Evolutionary conservation across 108 stramenopile species (phyloP).

Genomic region (Nitzschia sp.): DNA sequence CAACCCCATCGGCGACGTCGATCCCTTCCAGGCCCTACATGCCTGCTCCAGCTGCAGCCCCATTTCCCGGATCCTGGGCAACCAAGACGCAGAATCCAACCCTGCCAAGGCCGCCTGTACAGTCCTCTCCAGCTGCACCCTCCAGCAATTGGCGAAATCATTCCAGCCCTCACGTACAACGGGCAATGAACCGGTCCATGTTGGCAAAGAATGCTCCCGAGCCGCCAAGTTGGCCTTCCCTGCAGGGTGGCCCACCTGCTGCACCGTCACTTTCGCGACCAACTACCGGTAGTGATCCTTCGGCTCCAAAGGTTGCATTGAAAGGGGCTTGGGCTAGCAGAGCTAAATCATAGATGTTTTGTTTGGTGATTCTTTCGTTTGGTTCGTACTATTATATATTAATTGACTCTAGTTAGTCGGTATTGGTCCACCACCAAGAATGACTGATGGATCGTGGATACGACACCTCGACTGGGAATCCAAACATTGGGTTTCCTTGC

Average conservation of each 20-base stretch:
- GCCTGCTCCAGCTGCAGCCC: conserved; percentile 4
- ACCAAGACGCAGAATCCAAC: conserved; percentile 1
- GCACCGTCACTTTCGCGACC: background rate
- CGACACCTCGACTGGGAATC: too few species aligned
- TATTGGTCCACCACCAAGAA: too few species aligned
- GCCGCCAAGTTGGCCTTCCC: conserved; percentile 22
- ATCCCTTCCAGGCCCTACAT: background rate
- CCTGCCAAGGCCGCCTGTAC: background rate
- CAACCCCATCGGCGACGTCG: background rate
- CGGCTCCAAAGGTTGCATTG: conserved; percentile 3
- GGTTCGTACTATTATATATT: too few species aligned
- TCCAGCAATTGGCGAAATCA: conserved; percentile 48
- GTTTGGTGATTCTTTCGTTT: too few species aligned
- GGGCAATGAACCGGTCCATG: conserved; percentile 24
- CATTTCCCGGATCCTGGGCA: conserved; percentile 33
- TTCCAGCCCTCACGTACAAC: conserved; percentile 22
- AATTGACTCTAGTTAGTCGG: too few species aligned
- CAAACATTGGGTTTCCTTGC: too few species aligned
- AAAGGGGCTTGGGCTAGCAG: conserved; percentile 28
- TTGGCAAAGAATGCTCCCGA: background rate
- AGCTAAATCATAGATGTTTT: conserved; percentile 6
- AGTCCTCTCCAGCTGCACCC: conserved; percentile 11
- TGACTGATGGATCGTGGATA: too few species aligned
- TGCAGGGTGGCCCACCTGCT: conserved; percentile 14
- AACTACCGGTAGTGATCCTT: background rate